Conservation (phyloP, 345 rosid genomes). For the Eucalyptus cloeziana region DNA sequence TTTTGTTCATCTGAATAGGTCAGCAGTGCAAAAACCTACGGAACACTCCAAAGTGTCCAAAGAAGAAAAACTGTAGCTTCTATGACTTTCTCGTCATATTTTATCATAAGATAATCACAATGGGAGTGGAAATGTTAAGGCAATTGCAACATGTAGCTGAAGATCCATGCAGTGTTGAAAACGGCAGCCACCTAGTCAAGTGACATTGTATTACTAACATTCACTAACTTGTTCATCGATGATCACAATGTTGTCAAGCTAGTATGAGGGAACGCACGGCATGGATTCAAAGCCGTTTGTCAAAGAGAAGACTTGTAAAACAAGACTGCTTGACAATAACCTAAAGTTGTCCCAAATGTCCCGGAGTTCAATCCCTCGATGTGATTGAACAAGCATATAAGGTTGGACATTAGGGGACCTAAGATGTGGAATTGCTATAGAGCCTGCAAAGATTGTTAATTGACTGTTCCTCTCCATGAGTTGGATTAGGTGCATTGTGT, state of each 20-base stretch:
- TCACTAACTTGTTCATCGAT: not conserved
- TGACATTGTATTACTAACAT: not conserved
- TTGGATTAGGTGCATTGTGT: not conserved
- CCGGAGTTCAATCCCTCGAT: not conserved
- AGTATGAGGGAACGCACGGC: not conserved
- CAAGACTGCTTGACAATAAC: not conserved
- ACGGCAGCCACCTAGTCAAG: not conserved
- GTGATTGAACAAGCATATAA: not conserved
- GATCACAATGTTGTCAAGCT: not conserved
- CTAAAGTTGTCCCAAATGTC: not conserved
- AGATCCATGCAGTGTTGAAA: not conserved
- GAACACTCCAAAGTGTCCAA: not conserved
- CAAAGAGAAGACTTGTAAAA: not conserved
- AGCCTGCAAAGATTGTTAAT: not conserved
- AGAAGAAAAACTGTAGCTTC: not conserved
- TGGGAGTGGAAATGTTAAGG: not conserved
- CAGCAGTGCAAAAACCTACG: not conserved
- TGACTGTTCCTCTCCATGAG: not conserved
- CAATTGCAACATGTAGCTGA: not conserved
- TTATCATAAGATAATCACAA: not conserved
- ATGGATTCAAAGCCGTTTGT: not conserved
- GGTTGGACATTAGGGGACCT: not conserved
- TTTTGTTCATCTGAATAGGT: not conserved
- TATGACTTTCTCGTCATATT: not conserved
- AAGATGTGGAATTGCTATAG: not conserved